Percentiles rank a stretch among this genome's conserved stretches.
phyloP scores from a whole-genome alignment of 805 yeast species.

The Saccharomycopsis olivae region DNA sequence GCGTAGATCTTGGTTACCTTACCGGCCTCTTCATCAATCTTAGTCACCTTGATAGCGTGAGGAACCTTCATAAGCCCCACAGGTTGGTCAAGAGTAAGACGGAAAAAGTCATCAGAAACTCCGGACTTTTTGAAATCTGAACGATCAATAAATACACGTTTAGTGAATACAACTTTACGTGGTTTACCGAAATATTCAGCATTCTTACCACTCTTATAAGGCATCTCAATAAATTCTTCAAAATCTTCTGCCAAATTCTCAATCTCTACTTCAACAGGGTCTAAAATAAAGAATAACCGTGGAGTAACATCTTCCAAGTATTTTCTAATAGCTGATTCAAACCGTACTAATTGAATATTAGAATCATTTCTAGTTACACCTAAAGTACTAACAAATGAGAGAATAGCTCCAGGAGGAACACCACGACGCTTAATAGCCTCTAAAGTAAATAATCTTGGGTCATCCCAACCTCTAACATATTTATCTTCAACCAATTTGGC shows the following conservation, averaged over 20 bases:
- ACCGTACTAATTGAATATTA: slow-evolving; percentile 80
- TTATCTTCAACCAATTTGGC: slow-evolving; percentile 79
- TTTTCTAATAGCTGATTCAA: slow-evolving; percentile 80
- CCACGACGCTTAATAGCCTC: slow-evolving; percentile 96
- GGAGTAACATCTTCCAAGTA: slow-evolving; percentile 89
- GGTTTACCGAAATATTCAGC: slow-evolving; percentile 56
- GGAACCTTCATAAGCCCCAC: slow-evolving; percentile 94
- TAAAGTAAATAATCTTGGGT: slow-evolving; percentile 90
- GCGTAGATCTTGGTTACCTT: slow-evolving; percentile 62
- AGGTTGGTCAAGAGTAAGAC: slow-evolving; percentile 88
- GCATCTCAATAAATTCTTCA: slow-evolving; percentile 61
- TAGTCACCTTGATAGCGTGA: slow-evolving; percentile 60
- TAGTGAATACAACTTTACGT: slow-evolving; percentile 65
- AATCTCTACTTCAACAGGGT: slow-evolving; percentile 74
- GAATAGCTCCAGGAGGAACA: slow-evolving; percentile 96
- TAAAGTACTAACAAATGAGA: slow-evolving; percentile 83
- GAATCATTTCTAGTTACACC: slow-evolving; percentile 95
- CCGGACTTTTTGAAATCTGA: slow-evolving; percentile 66
- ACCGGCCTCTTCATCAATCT: slow-evolving; percentile 56
- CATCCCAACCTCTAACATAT: slow-evolving; percentile 94
- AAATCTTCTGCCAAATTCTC: slow-evolving; percentile 74
- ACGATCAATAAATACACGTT: slow-evolving; percentile 74
- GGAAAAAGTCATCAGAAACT: slow-evolving; percentile 68
- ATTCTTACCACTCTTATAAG: slow-evolving; percentile 76
- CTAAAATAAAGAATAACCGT: slow-evolving; percentile 83